Evolutionary conservation across 345 rosid genomes (phyloP).

Genomic region (Syzygium aromaticum): DNA sequence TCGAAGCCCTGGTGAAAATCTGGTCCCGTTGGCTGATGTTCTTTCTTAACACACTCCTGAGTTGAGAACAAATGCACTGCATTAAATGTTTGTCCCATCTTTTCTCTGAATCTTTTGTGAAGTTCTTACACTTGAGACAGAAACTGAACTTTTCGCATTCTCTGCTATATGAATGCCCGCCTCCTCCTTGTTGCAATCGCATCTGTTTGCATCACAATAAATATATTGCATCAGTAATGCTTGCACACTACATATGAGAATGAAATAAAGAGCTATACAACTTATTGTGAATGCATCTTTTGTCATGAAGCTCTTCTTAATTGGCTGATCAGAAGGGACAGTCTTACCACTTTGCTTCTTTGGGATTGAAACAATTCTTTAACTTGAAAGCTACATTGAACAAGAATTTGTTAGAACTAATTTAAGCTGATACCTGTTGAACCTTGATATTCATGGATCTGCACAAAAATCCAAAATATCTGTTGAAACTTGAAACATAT

Average conservation of each 20-base stretch:
- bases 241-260: background rate
- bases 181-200: background rate
- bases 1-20: background rate
- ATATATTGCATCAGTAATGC: background rate
- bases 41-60: background rate
- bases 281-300: background rate
- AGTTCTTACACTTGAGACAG: background rate
- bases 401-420: background rate
- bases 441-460: background rate
- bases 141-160: background rate
- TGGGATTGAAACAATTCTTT: background rate
- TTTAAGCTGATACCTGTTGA: background rate
- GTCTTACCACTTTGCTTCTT: background rate
- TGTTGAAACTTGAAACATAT: background rate
- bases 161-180: background rate
- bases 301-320: background rate
- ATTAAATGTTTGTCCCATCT: background rate
- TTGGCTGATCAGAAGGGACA: background rate
- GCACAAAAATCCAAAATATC: background rate
- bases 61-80: background rate
- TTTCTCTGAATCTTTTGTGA: background rate
- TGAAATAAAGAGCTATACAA: background rate
- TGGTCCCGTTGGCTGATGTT: background rate
- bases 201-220: background rate
- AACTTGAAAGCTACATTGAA: background rate